Evolutionary conservation across 495 filamentous ascomycete species (phyloP).

Genomic region (Wilcoxina mikolae): DNA sequence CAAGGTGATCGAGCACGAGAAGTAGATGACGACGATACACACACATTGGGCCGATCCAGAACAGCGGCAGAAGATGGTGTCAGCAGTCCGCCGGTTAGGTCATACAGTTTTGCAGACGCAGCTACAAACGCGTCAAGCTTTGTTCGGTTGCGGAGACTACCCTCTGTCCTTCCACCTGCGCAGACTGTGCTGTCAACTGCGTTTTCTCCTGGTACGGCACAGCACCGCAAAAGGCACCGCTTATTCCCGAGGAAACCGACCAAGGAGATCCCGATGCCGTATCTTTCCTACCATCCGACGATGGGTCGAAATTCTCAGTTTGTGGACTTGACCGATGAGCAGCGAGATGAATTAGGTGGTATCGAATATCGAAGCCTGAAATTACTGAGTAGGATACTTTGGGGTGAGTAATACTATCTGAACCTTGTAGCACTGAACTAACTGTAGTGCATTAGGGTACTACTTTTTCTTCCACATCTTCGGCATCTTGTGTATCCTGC

Average conservation of each 20-base stretch:
- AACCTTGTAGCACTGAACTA: neutral
- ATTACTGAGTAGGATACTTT: slow-evolving; percentile 39
- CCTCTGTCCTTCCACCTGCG: slow-evolving; percentile 19
- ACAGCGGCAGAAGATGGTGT: slow-evolving; percentile 14
- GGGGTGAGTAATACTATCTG: slow-evolving; percentile 24
- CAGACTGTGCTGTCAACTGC: slow-evolving; percentile 19
- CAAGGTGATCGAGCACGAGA: slow-evolving; percentile 18
- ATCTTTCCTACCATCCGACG: slow-evolving; percentile 87
- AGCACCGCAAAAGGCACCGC: slow-evolving; percentile 10
- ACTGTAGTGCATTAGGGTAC: slow-evolving; percentile 25
- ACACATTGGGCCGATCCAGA: slow-evolving; percentile 16
- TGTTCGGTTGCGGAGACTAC: slow-evolving; percentile 19
- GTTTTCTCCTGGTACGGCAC: slow-evolving; percentile 20
- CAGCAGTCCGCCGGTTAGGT: slow-evolving; percentile 14
- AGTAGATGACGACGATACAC: slow-evolving; percentile 25
- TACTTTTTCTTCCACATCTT: slow-evolving; percentile 38
- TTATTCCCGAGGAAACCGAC: slow-evolving; percentile 15
- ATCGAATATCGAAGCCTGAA: slow-evolving; percentile 51
- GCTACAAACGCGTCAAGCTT: slow-evolving; percentile 17
- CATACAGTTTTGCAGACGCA: slow-evolving; percentile 15
- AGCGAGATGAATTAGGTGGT: slow-evolving; percentile 46
- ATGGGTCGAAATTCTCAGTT: slow-evolving; percentile 86
- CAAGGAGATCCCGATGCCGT: slow-evolving; percentile 40
- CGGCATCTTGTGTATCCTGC: slow-evolving; percentile 39
- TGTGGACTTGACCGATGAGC: slow-evolving; percentile 49